Conservation (phyloP, 139 green algal genomes). For the Nannochloris sp. region DNA sequence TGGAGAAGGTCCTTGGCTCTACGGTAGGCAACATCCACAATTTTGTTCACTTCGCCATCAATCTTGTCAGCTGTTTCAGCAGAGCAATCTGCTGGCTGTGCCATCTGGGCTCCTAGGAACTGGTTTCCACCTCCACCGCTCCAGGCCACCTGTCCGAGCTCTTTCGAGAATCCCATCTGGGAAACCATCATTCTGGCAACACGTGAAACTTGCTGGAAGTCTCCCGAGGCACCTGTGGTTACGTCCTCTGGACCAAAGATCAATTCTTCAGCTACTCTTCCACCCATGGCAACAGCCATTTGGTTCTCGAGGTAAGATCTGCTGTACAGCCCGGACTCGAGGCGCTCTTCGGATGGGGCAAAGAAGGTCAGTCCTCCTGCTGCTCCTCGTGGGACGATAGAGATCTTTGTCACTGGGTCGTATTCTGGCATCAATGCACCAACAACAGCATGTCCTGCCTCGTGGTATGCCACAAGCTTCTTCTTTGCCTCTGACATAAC, state of each 20-base stretch:
- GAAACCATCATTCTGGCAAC: constrained; percentile 84
- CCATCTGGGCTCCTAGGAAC: constrained; percentile 83
- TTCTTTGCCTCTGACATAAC: constrained; percentile 95
- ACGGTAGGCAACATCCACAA: constrained; percentile 92
- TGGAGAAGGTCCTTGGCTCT: constrained; percentile 91
- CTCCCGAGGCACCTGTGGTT: constrained; percentile 85
- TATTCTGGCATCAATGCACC: constrained; percentile 98
- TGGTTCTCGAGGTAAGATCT: constrained; percentile 46
- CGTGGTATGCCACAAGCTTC: constrained; percentile 95
- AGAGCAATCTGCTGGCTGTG: constrained; percentile 69
- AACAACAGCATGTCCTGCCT: constrained; percentile 87
- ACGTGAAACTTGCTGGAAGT: constrained; percentile 79
- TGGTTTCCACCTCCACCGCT: constrained; percentile 45
- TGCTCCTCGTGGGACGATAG: constrained; percentile 90
- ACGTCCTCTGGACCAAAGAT: constrained; percentile 97
- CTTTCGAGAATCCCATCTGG: constrained; percentile 87
- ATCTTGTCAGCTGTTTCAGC: constrained; percentile 79
- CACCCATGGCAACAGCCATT: constrained; percentile 86
- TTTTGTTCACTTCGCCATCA: constrained; percentile 74
- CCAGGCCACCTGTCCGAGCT: constrained; percentile 88
- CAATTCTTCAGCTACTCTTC: constrained; percentile 96
- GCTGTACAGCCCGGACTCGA: constrained; percentile 85
- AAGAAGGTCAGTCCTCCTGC: constrained; percentile 96
- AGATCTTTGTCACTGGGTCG: constrained; percentile 98
- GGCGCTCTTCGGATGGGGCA: constrained; percentile 77